Percentiles rank a stretch among this genome's conserved stretches.
phyloP scores from a whole-genome alignment of 169 alveolate genomes.

The Besnoitia besnoiti region DNA sequence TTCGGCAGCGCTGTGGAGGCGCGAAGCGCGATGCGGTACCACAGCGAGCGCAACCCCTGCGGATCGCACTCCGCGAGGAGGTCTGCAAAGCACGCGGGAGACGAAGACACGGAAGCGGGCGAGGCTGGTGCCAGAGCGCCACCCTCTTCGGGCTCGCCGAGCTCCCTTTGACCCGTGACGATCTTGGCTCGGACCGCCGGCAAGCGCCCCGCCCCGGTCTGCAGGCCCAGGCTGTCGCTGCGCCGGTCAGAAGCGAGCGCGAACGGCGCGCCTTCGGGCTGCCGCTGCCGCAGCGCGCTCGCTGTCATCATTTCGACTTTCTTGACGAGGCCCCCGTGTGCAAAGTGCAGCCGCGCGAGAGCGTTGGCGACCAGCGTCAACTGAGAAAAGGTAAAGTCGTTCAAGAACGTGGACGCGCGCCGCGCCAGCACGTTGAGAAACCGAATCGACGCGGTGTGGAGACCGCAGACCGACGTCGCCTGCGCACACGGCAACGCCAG shows the following conservation, averaged over 20 bases:
- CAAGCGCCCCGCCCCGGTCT: too few species aligned
- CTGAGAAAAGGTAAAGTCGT: not conserved
- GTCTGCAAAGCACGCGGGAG: not conserved
- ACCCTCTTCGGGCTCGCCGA: not conserved
- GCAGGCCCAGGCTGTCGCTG: too few species aligned
- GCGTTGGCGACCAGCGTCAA: slow-evolving; percentile 34
- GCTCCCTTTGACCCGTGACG: too few species aligned
- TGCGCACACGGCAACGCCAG: too few species aligned
- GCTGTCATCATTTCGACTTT: not conserved
- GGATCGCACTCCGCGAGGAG: not conserved
- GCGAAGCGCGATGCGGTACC: not conserved
- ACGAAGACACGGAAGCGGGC: not conserved
- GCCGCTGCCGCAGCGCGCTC: not conserved
- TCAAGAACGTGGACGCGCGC: not conserved
- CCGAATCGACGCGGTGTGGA: not conserved
- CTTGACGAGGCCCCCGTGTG: not conserved
- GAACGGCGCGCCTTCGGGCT: not conserved
- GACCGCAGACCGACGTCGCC: slow-evolving; percentile 40
- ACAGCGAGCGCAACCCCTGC: not conserved
- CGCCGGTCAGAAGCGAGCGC: not conserved
- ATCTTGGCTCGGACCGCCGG: not conserved
- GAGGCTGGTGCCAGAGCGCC: not conserved
- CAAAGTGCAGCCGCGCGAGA: slow-evolving; percentile 21
- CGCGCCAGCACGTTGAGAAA: not conserved
- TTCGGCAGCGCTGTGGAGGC: slow-evolving; percentile 21